phyloP scores from a whole-genome alignment of 345 rosid species.

The Aurinia saxatilis region DNA sequence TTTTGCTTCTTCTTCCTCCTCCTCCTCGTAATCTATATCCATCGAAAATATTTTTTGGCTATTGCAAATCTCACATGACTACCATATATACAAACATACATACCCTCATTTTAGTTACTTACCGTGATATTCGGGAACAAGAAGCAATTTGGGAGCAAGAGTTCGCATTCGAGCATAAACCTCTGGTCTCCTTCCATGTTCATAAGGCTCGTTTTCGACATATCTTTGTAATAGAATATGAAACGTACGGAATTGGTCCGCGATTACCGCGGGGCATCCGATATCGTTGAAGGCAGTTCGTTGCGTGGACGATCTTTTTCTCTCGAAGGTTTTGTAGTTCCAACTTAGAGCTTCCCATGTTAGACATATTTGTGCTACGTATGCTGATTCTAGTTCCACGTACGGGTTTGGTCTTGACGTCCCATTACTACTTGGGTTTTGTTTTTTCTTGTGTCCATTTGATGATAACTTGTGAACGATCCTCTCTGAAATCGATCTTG shows the following conservation, averaged over 20 bases:
- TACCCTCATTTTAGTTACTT: not conserved
- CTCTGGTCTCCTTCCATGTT: constrained; percentile 91
- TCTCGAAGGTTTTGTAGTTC: constrained; percentile 81
- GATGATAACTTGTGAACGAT: constrained; percentile 64
- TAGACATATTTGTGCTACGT: constrained; percentile 86
- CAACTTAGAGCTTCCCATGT: constrained; percentile 97
- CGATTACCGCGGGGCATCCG: constrained; percentile 73
- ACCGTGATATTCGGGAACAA: constrained; percentile 94
- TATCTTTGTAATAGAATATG: constrained; percentile 88
- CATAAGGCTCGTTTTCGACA: constrained; percentile 90
- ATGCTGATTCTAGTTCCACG: constrained; percentile 77
- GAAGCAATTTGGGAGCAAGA: constrained; percentile 83
- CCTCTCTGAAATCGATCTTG: constrained; percentile 90
- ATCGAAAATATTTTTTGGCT: too few species aligned
- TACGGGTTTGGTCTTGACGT: constrained; percentile 64
- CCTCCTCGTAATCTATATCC: constrained; percentile 32
- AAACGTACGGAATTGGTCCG: constrained; percentile 90
- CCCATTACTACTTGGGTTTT: constrained; percentile 23
- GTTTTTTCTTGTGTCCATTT: constrained; percentile 39
- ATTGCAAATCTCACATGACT: not conserved
- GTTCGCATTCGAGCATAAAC: constrained; percentile 90
- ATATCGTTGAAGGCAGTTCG: constrained; percentile 36
- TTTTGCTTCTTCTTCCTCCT: constrained; percentile 53
- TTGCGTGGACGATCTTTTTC: constrained; percentile 39
- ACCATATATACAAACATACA: not conserved